Evolutionary conservation across 2,329 filamentous ascomycete species (phyloP).

Genomic region (Plectosphaerella cucumerina): DNA sequence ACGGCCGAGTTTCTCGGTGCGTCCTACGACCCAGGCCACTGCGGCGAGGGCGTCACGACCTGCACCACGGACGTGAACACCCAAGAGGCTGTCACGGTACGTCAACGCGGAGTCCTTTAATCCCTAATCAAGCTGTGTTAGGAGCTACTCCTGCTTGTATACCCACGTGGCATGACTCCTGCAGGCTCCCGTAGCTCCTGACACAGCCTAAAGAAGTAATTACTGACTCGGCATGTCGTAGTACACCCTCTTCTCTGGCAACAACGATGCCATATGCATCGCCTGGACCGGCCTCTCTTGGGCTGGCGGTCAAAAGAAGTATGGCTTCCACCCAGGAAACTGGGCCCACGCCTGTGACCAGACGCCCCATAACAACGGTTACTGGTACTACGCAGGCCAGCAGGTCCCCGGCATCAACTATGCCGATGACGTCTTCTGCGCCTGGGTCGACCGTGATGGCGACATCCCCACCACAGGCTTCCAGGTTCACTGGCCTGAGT

Average conservation of each 20-base stretch:
- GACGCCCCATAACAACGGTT: not conserved
- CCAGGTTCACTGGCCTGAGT: slow-evolving; percentile 25
- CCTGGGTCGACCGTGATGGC: slow-evolving; percentile 19
- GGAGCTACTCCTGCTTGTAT: too few species aligned
- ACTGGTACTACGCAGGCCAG: slow-evolving; percentile 20
- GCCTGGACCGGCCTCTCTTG: slow-evolving; percentile 15
- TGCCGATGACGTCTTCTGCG: slow-evolving; percentile 12
- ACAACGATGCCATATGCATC: slow-evolving; percentile 19
- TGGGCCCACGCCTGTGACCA: slow-evolving; percentile 19
- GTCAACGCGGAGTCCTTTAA: too few species aligned
- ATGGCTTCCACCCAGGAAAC: slow-evolving; percentile 15
- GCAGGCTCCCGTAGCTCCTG: too few species aligned
- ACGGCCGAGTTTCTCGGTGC: slow-evolving; percentile 15
- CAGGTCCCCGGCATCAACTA: slow-evolving; percentile 9
- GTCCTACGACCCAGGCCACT: slow-evolving; percentile 11
- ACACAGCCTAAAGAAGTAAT: too few species aligned
- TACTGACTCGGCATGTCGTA: too few species aligned
- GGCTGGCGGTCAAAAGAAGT: slow-evolving; percentile 14
- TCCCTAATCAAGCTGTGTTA: too few species aligned
- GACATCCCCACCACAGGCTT: slow-evolving; percentile 21
- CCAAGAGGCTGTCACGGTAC: slow-evolving; percentile 13
- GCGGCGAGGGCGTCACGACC: slow-evolving; percentile 14
- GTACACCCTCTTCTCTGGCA: slow-evolving; percentile 21
- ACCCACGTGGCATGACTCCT: too few species aligned
- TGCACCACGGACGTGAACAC: slow-evolving; percentile 10